Evolutionary conservation across 768 basidiomycete species (phyloP), one percentile per base, ranked within the genome.

Genomic region (Termitomyces eurrhizus): DNA sequence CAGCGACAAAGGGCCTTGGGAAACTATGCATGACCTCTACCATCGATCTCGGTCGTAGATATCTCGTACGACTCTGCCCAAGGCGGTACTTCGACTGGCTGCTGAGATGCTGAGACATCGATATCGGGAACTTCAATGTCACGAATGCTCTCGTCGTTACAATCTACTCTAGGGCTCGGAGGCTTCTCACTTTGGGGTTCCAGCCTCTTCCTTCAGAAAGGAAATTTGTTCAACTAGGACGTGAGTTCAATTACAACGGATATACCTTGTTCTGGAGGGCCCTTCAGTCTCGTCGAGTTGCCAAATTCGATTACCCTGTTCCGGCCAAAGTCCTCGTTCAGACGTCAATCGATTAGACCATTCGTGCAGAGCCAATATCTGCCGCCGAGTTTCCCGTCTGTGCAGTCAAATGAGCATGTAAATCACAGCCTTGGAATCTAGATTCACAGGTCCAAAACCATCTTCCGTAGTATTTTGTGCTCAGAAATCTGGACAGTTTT

Each of bases 201-300:
- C 62, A 95, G 68, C 69, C 90, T 91, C 71, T 89, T 92, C 66
- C 92, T 94, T 53, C 1, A 59, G n/a, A 26, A 8, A 16, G 13
- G 29, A 33, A 14, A 8, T 33, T 42, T 51, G 21, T 36, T 41
- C 14, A 42, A 32, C 14, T 7, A 26, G 52, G 18, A 39, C 11
- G 14, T 12, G n/a, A n/a, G 7, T 7, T 36, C 7, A 16, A 56
- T 39, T 18, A 41, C 24, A n/a, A 16, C 2, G 16, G 66, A 92
- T 93, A 18, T 66, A 93, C 93, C 94, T 79, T 56, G 92, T 89
- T 51, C 94, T 84, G 66, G 91, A 82, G 1, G 93, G 94, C 1
- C 94, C 95, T 67, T 97, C 95, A 2, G 93, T 95, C 67, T 95
- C 94, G 63, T 96, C 95, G 49, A 96, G 73, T 36, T 88, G 77